These are phyloP conservation scores for Wolfiporia cocos DNA, from an alignment of 1,284 basidiomycete species.

Conservation along the genomic window DNA sequence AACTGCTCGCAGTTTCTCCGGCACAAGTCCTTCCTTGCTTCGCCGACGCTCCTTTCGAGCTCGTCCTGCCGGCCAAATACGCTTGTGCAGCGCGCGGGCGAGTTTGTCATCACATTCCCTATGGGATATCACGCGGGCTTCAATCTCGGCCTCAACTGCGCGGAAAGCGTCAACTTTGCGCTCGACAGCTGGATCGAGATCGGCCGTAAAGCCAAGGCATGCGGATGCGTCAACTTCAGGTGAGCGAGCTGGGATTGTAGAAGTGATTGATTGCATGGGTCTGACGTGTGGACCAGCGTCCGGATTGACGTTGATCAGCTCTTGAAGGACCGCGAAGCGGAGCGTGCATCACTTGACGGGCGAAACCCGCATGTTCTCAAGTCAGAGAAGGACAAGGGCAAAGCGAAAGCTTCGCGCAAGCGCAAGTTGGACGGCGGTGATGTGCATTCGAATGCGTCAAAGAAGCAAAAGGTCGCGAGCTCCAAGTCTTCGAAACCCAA, in stretches of 20 bases:
- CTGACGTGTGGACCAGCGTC: conserved; percentile 50
- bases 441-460: no score
- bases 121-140: conserved; percentile 95
- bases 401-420: background rate
- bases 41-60: conserved; percentile 77
- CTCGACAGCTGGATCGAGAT: conserved; percentile 92
- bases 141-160: conserved; percentile 96
- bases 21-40: conserved; percentile 95
- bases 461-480: conserved; percentile 14
- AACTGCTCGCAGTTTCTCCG: conserved; percentile 91
- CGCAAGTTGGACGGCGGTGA: no score
- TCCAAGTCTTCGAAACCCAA: conserved; percentile 7
- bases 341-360: conserved; percentile 23
- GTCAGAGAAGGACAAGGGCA: background rate
- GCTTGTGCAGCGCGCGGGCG: conserved; percentile 85
- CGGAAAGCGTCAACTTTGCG: conserved; percentile 97
- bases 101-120: conserved; percentile 96
- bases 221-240: conserved; percentile 83
- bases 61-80: conserved; percentile 83
- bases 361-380: conserved; percentile 6
- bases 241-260: conserved; percentile 25
- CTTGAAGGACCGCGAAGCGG: conserved; percentile 54
- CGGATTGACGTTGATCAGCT: conserved; percentile 87
- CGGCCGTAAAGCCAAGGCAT: conserved; percentile 77
- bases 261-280: conserved; percentile 4